Evolutionary conservation across 2,329 filamentous ascomycete species (phyloP), one percentile per base, ranked within the genome.

Genomic region (Pseudogymnoascus sp.): DNA sequence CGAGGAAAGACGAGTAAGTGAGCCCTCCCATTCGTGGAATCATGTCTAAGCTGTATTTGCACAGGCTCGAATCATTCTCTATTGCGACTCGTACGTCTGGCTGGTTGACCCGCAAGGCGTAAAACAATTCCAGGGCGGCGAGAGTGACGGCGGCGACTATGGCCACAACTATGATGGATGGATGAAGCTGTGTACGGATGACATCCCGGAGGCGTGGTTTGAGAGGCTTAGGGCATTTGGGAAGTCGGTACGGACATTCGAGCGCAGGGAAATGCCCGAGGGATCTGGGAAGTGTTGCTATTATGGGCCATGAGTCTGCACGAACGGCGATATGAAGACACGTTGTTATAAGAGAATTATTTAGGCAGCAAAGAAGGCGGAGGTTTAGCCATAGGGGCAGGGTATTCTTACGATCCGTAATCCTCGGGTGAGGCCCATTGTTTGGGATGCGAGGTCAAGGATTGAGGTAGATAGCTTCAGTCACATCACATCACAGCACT

Each of bases 141-240:
- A 35, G 11, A 8, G 21, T 13, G 56, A 16, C 24, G n/a, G 35
- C n/a, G n/a, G n/a, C n/a, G n/a, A n/a, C n/a, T n/a, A n/a, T n/a
- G n/a, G n/a, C n/a, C n/a, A n/a, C 14, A 60, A 60, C 56, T 37
- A 60, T 60, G 21, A 37, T n/a, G 56, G 56, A 14, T 38, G 31
- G 56, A 60, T 60, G 56, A 37, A 21, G 31, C n/a, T 37, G 29
- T 35, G 35, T 16, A 21, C 56, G 8, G 16, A 35, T 8, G 56
- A 60, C 10, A 60, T 13, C 14, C 21, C 29, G 5, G 13, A 35
- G 14, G 56, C 31, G 1, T 60, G 56, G 56, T 60, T 60, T 37
- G 29, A 37, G 13, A 59, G 21, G 35, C 19, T 10, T 37, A n/a
- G 29, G 13, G 10, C 6, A 19, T 13, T 29, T 59, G 35, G 53